phyloP scores from a whole-genome alignment of 1,284 basidiomycete species.

The Ustilago nuda region DNA sequence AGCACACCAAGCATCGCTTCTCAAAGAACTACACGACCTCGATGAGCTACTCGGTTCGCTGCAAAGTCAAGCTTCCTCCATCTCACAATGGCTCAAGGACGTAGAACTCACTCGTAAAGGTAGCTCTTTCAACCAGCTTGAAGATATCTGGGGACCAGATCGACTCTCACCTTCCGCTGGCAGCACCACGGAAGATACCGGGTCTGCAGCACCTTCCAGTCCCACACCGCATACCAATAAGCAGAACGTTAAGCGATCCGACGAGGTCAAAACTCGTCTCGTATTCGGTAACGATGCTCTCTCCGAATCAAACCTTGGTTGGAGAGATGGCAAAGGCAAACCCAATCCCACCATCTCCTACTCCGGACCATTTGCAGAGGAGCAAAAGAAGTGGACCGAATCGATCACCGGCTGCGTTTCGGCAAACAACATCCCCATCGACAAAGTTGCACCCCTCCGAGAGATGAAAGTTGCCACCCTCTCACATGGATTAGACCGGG shows the following conservation, averaged over 20 bases:
- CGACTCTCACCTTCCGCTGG: slow-evolving; percentile 29
- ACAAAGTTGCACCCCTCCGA: slow-evolving; percentile 58
- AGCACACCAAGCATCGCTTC: slow-evolving; percentile 15
- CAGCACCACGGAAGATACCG: not conserved
- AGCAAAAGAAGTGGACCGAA: slow-evolving; percentile 27
- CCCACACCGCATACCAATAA: slow-evolving; percentile 5
- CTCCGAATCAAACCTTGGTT: slow-evolving; percentile 22
- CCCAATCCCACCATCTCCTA: slow-evolving; percentile 8
- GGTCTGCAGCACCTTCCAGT: slow-evolving; percentile 16
- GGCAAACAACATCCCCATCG: slow-evolving; percentile 23
- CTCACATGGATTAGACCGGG: slow-evolving; percentile 80
- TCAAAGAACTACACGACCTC: slow-evolving; percentile 37
- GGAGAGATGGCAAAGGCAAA: slow-evolving; percentile 37
- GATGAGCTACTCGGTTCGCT: slow-evolving; percentile 34
- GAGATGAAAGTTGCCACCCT: slow-evolving; percentile 75
- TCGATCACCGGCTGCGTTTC: slow-evolving; percentile 39
- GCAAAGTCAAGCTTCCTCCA: slow-evolving; percentile 35
- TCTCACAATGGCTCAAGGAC: slow-evolving; percentile 35
- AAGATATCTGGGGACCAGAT: slow-evolving; percentile 39
- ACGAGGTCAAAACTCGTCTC: slow-evolving; percentile 25
- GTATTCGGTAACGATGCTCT: slow-evolving; percentile 31
- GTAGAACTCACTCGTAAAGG: slow-evolving; percentile 11
- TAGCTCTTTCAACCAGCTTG: slow-evolving; percentile 1
- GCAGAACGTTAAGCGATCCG: slow-evolving; percentile 18
- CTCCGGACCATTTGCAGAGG: slow-evolving; percentile 31